phyloP scores from a whole-genome alignment of 129 eudicot genomes.

The Artemisia annua region DNA sequence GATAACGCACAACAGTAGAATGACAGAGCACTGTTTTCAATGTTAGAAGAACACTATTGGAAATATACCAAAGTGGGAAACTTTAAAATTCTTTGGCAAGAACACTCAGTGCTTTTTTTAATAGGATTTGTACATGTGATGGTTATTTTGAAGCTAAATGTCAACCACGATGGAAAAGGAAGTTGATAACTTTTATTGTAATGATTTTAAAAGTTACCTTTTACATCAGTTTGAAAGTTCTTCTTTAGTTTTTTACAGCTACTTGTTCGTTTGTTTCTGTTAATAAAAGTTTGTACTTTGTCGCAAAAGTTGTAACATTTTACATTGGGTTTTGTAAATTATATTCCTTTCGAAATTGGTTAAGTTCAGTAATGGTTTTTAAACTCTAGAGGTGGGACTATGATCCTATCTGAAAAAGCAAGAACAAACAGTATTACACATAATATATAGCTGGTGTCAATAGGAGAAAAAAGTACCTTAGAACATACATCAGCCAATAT shows the following conservation, averaged over 20 bases:
- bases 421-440: background rate
- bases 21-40: background rate
- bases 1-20: background rate
- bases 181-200: background rate
- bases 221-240: background rate
- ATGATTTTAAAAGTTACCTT: background rate
- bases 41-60: background rate
- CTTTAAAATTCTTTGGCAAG: background rate
- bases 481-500: background rate
- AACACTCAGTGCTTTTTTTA: background rate
- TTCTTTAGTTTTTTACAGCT: background rate
- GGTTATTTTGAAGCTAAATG: constrained; percentile 6
- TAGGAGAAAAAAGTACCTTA: too few species aligned
- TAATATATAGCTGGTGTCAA: too few species aligned
- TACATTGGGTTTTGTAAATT: background rate
- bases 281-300: background rate
- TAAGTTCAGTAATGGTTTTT: too few species aligned
- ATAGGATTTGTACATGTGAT: background rate
- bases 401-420: background rate
- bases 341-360: background rate
- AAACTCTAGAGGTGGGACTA: too few species aligned
- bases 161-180: background rate
- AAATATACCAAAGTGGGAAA: background rate
- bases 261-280: background rate
- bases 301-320: background rate